phyloP scores from a whole-genome alignment of 108 stramenopile genomes.

The Nannochloropsis salina region DNA sequence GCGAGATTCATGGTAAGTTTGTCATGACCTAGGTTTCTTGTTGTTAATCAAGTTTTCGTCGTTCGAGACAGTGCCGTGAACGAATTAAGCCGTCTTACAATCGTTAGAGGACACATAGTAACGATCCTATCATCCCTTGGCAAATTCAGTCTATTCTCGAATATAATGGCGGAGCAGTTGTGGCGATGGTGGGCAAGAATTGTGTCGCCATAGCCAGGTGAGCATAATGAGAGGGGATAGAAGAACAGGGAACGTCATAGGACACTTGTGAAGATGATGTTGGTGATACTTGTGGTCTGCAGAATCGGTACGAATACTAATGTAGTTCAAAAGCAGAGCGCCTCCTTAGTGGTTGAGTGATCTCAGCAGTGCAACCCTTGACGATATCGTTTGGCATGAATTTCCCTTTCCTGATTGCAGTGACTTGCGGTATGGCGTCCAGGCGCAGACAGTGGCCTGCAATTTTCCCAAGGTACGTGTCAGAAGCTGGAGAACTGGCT shows the following conservation, averaged over 20 bases:
- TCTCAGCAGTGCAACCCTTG: background rate
- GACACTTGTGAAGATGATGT: background rate
- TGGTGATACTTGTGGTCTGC: background rate
- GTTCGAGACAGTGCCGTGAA: too few species aligned
- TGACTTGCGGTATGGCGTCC: conserved; percentile 86
- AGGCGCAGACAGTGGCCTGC: conserved; percentile 83
- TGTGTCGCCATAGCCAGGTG: conserved; percentile 91
- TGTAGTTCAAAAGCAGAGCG: background rate
- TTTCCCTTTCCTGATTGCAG: background rate
- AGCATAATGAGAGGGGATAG: background rate
- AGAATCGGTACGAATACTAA: background rate
- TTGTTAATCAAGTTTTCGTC: too few species aligned
- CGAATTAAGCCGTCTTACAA: too few species aligned
- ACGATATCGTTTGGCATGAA: too few species aligned
- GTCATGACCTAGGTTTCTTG: too few species aligned
- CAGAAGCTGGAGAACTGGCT: too few species aligned
- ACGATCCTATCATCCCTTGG: too few species aligned
- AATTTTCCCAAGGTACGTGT: conserved; percentile 70
- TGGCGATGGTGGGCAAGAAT: conserved; percentile 97
- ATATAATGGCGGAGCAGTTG: conserved; percentile 95
- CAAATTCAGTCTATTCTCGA: conserved; percentile 77
- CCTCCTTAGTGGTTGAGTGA: background rate
- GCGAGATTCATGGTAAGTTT: too few species aligned
- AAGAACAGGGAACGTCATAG: too few species aligned
- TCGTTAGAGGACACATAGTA: too few species aligned